Conservation (phyloP, 768 basidiomycete species). For the Gloeostereum incarnatum region DNA sequence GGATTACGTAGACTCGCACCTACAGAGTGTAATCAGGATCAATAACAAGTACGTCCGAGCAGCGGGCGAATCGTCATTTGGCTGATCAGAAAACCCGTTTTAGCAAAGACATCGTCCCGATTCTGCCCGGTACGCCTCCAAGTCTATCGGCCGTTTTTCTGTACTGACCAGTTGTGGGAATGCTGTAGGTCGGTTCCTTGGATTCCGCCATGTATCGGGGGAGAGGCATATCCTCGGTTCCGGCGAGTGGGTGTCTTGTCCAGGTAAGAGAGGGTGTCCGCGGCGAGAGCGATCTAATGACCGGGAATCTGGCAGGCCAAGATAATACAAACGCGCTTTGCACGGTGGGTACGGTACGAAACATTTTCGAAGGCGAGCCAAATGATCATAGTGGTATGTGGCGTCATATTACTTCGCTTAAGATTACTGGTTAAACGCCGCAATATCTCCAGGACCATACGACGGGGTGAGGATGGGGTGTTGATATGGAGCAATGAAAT, state of each 20-base stretch:
- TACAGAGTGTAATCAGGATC: constrained; percentile 39
- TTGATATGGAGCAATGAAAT: too few relatives aligned
- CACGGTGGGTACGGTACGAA: constrained; percentile 6
- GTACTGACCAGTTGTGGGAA: too few relatives aligned
- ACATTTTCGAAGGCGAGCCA: constrained; percentile 21
- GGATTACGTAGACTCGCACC: constrained; percentile 44
- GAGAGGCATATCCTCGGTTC: constrained; percentile 6
- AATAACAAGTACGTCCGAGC: constrained; percentile 38
- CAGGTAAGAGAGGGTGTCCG: constrained; percentile 3
- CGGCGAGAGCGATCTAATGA: background rate
- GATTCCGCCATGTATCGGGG: constrained; percentile 4
- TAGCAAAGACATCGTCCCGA: constrained; percentile 31
- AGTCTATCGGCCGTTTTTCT: background rate
- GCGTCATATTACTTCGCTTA: background rate
- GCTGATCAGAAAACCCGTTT: background rate
- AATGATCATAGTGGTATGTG: constrained; percentile 25
- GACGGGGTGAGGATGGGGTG: background rate
- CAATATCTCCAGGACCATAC: background rate
- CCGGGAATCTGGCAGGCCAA: background rate
- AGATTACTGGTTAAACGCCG: background rate
- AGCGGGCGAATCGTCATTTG: too few relatives aligned
- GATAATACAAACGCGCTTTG: constrained; percentile 3
- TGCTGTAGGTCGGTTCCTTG: background rate
- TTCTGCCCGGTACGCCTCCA: constrained; percentile 22
- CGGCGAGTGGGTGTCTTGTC: constrained; percentile 5